phyloP scores from a whole-genome alignment of 2,329 filamentous ascomycete species.

The Cercospora janseana region DNA sequence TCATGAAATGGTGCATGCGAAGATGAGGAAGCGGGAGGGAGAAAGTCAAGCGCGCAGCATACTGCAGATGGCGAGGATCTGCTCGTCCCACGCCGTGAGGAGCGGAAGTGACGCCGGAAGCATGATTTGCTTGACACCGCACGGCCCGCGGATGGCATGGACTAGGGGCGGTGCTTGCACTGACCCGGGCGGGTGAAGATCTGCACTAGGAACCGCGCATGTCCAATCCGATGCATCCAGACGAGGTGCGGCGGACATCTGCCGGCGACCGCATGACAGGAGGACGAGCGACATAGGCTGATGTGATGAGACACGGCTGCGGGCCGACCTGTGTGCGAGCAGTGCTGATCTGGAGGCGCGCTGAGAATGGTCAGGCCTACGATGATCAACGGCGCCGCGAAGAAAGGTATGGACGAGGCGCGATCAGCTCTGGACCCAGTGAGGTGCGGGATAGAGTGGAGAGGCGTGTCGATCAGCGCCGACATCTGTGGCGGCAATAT shows the following conservation, averaged over 20 bases:
- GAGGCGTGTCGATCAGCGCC: too few relatives aligned
- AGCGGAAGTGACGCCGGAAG: background rate
- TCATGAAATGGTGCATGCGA: background rate
- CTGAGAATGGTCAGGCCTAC: too few relatives aligned
- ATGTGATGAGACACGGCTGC: background rate
- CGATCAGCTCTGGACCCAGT: too few relatives aligned
- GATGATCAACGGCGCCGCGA: too few relatives aligned
- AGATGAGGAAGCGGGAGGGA: background rate
- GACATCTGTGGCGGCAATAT: too few relatives aligned
- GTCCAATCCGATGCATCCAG: slow-evolving; percentile 1
- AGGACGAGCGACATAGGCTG: too few relatives aligned
- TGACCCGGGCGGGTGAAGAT: background rate
- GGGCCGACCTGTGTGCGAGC: background rate
- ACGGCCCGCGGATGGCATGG: background rate
- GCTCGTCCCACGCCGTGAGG: background rate
- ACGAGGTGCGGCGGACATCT: slow-evolving; percentile 5
- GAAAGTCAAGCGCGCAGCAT: slow-evolving; percentile 3
- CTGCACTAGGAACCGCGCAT: background rate
- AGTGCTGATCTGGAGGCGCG: too few relatives aligned
- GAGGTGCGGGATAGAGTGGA: too few relatives aligned
- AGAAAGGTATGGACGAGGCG: too few relatives aligned
- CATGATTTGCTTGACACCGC: background rate
- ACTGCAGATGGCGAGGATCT: slow-evolving; percentile 13
- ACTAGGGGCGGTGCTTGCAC: slow-evolving; percentile 1
- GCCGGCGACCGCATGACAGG: slow-evolving; percentile 3